Evolutionary conservation across 78 protist species (phyloP).

Genomic region (Polysphondylium violaceum): DNA sequence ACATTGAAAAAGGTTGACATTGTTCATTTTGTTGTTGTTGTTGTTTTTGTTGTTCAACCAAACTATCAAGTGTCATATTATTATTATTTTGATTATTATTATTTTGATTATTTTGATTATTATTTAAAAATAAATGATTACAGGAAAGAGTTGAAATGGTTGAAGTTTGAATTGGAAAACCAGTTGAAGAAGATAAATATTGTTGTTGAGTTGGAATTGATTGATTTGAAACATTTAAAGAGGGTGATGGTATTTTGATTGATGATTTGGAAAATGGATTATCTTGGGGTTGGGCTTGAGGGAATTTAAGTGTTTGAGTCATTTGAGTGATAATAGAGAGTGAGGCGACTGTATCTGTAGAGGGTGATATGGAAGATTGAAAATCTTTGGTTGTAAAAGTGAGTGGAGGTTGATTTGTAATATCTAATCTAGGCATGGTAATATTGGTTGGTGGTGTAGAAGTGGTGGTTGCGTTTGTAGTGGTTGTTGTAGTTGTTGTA

Average conservation of each 20-base stretch:
- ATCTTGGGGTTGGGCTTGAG: constrained; percentile 20
- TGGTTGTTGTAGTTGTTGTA: neutral
- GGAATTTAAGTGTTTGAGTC: constrained; percentile 62
- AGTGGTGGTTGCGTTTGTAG: neutral
- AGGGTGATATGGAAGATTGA: constrained; percentile 40
- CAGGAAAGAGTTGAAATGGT: constrained; percentile 24
- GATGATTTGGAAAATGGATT: constrained; percentile 66
- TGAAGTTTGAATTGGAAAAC: constrained; percentile 19
- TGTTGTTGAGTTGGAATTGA: constrained; percentile 31
- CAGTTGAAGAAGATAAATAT: neutral
- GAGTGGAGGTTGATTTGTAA: constrained; percentile 33
- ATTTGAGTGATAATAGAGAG: constrained; percentile 60
- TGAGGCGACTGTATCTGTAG: constrained; percentile 29
- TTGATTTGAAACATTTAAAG: neutral
- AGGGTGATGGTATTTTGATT: constrained; percentile 25
- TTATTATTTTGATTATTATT: neutral
- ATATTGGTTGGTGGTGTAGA: too few species aligned
- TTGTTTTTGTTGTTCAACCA: neutral
- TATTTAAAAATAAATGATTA: neutral
- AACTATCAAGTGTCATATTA: neutral
- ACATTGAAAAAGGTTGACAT: neutral
- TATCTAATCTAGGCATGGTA: constrained; percentile 75
- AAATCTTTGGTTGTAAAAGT: constrained; percentile 52
- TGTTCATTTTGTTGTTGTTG: constrained; percentile 9
- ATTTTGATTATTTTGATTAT: neutral